phyloP scores from a whole-genome alignment of 2,329 filamentous ascomycete genomes.

The Tolypocladium amazonense region DNA sequence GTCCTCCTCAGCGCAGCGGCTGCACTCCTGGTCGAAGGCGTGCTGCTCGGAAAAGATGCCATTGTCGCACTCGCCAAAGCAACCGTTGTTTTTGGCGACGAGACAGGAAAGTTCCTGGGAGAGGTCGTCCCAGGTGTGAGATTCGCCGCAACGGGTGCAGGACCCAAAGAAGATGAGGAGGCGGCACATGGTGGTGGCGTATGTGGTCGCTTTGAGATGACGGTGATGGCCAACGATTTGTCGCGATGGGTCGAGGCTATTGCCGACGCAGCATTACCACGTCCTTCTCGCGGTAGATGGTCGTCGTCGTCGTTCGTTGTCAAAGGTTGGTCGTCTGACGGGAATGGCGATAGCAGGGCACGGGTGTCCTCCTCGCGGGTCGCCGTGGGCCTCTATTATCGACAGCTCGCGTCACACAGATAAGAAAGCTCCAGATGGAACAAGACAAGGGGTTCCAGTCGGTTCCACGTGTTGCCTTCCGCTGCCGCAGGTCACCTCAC shows the following conservation, averaged over 20 bases:
- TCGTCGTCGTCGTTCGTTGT: not conserved
- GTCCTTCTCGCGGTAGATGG: not conserved
- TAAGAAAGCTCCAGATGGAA: not conserved
- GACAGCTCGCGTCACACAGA: not conserved
- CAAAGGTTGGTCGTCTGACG: not conserved
- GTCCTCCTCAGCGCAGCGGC: conserved; percentile 28
- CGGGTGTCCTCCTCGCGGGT: not conserved
- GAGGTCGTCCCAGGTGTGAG: conserved; percentile 32
- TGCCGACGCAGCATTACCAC: not conserved
- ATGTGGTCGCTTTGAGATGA: not conserved
- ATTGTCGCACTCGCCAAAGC: conserved; percentile 30
- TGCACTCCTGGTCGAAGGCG: conserved; percentile 36
- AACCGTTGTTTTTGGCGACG: conserved; percentile 36
- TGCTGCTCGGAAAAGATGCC: conserved; percentile 33
- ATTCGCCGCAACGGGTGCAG: conserved; percentile 30
- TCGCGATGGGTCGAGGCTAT: not conserved
- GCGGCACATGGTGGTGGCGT: conserved; percentile 29
- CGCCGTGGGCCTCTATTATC: not conserved
- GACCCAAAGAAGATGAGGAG: conserved; percentile 31
- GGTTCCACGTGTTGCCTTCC: not conserved
- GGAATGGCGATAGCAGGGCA: not conserved
- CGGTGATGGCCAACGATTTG: not conserved
- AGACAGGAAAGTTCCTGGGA: conserved; percentile 36
- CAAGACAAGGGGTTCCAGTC: not conserved
- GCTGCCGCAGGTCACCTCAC: not conserved